Evolutionary conservation across 2,329 filamentous ascomycete species (phyloP), one percentile per base, ranked within the genome.

Genomic region (Cladosporium velox): DNA sequence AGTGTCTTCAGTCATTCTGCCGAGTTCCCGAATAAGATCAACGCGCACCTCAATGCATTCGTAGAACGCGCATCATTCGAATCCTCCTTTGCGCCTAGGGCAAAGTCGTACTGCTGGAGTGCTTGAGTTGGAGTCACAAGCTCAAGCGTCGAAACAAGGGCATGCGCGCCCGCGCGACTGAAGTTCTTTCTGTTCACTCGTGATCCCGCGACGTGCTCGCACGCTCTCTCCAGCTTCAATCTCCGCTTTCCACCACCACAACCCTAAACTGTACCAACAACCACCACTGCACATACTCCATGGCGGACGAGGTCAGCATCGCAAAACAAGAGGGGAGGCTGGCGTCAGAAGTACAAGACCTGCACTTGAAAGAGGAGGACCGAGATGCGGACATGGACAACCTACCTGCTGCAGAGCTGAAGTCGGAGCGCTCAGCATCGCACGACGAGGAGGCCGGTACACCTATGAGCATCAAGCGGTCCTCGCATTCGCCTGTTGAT

Each of bases 361-460:
- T 82, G 79, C 78, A 79, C 71, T 70, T 83, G 68, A 80, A 80
- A 73, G 79, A 79, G 76, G 77, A 78, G 71, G 71, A 70, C 54
- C 54, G 67, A 35, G 70, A 69, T 59, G 70, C 59, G 18, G 69
- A 70, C 65, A 74, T 74, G 71, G 72, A 75, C 58, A 73, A 63
- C 44, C 68, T 70, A n/a, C 64, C 71, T 11, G 67, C 66, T 38
- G 68, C 70, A 52, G 49, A 64, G 51, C 64, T 68, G 64, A 72
- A 72, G 65, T 61, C 70, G 65, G 71, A 72, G 65, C 61, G 64
- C 54, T 72, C 71, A n/a, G 67, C 65, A n/a, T 66, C 70, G 18
- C n/a, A 30, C 7, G 44, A 32, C 15, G 65, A 55, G 28, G 44
- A 54, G 12, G 49, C 41, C 10, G 41, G 55, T 24, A 60, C 64